Conservation (phyloP, 345 rosid species). For the Sonneratia alba region DNA sequence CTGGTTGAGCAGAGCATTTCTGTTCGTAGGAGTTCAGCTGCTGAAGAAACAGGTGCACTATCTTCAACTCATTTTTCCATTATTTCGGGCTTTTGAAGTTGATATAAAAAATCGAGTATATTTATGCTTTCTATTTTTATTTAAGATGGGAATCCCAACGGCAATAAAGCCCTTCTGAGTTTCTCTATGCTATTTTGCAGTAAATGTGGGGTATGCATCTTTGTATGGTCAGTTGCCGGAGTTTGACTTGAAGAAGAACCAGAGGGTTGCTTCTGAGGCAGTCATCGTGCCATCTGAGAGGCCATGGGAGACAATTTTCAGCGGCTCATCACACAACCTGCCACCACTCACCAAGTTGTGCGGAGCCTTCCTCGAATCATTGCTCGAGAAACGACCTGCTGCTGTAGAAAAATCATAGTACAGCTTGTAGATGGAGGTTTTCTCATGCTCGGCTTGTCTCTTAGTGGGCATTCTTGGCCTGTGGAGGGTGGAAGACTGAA, state of each 20-base stretch:
- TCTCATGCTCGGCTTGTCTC: neutral
- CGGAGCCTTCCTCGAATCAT: constrained; percentile 53
- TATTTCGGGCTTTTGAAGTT: neutral
- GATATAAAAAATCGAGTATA: neutral
- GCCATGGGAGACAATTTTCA: constrained; percentile 79
- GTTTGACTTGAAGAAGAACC: constrained; percentile 30
- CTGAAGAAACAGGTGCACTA: constrained; percentile 41
- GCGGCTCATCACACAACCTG: constrained; percentile 70
- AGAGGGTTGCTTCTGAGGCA: constrained; percentile 20
- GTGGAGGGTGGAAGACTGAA: neutral
- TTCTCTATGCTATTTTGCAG: constrained; percentile 17
- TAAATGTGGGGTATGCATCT: constrained; percentile 56
- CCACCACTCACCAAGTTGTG: constrained; percentile 79
- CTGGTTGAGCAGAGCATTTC: constrained; percentile 33
- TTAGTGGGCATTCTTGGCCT: neutral
- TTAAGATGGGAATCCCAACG: neutral
- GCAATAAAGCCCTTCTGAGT: neutral
- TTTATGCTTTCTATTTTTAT: neutral
- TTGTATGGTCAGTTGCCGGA: constrained; percentile 64
- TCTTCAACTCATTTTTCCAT: neutral
- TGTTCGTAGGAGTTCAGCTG: constrained; percentile 19
- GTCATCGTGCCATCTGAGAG: constrained; percentile 44
- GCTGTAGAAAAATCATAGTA: constrained; percentile 28
- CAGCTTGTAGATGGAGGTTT: neutral
- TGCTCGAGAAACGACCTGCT: constrained; percentile 63